Evolutionary conservation across 495 filamentous ascomycete species (phyloP).

Genomic region (Trichoderma parareesei): DNA sequence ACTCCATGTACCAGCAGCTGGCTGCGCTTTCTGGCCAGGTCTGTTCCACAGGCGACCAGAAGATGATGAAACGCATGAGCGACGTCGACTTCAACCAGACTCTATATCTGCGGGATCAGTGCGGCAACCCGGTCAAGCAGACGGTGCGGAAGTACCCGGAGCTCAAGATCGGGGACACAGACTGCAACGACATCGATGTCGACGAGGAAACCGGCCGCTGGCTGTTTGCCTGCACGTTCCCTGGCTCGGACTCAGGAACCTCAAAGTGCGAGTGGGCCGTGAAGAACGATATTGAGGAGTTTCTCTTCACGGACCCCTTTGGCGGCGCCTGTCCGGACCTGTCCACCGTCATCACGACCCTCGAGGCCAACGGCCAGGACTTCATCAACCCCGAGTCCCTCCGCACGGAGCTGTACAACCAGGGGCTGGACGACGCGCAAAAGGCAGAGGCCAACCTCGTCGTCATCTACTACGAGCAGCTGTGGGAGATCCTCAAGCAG

Average conservation of each 20-base stretch:
- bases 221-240: conserved; percentile 6
- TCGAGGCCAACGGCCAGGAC: conserved; percentile 1
- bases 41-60: not conserved
- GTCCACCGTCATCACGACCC: conserved; percentile 7
- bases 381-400: conserved; percentile 1
- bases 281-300: not conserved
- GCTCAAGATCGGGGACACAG: not conserved
- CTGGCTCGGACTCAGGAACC: not conserved
- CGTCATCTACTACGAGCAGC: conserved; percentile 4
- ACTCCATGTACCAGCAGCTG: conserved; percentile 5
- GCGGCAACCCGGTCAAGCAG: not conserved
- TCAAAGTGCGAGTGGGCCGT: not conserved
- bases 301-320: conserved; percentile 4
- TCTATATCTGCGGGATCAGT: not conserved
- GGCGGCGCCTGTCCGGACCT: conserved; percentile 8
- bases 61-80: not conserved
- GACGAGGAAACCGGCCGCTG: not conserved
- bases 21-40: conserved; percentile 1
- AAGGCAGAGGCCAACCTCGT: conserved; percentile 4
- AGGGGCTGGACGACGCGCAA: conserved; percentile 4
- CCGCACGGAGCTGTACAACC: conserved; percentile 1
- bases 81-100: not conserved
- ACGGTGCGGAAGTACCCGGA: not conserved
- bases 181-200: not conserved
- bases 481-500: conserved; percentile 4